Conservation (phyloP, 2,329 filamentous ascomycete genomes). For the Sclerotinia minor region DNA sequence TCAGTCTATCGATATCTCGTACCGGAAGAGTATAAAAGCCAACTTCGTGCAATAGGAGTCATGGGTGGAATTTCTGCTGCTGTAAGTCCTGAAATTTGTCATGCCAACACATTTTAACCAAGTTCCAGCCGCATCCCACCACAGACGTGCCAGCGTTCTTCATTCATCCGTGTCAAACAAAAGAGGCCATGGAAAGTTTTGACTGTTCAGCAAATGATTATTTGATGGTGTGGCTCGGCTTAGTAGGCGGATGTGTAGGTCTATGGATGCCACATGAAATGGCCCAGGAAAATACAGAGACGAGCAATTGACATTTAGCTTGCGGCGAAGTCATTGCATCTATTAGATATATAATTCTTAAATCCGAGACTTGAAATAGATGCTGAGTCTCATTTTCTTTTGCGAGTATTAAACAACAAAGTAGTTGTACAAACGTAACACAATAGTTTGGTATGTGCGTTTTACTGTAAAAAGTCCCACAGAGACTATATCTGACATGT, state of each 20-base stretch:
- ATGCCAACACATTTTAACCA: slow-evolving; percentile 19
- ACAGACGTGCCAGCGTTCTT: slow-evolving; percentile 81
- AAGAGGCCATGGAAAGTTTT: slow-evolving; percentile 72
- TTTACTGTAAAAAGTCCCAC: slow-evolving; percentile 23
- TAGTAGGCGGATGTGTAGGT: slow-evolving; percentile 78
- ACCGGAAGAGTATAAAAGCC: slow-evolving; percentile 61
- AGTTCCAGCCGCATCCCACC: slow-evolving; percentile 62
- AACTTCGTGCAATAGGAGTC: slow-evolving; percentile 60
- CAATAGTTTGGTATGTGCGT: not conserved
- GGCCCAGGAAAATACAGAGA: slow-evolving; percentile 39
- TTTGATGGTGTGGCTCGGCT: slow-evolving; percentile 84
- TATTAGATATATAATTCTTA: not conserved
- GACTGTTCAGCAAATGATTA: slow-evolving; percentile 64
- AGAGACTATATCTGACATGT: slow-evolving; percentile 14
- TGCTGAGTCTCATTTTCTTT: not conserved
- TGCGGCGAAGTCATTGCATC: not conserved
- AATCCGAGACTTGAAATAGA: not conserved
- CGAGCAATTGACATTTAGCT: not conserved
- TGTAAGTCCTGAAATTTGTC: slow-evolving; percentile 53
- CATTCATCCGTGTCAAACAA: slow-evolving; percentile 88
- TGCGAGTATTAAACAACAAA: not conserved
- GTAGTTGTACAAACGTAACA: not conserved
- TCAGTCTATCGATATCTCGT: slow-evolving; percentile 71
- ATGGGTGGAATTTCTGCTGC: slow-evolving; percentile 75
- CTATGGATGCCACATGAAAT: slow-evolving; percentile 74